Percentiles rank a stretch among this genome's conserved stretches.
Conservation (phyloP, 257 asterid species). For the Eustoma russellianum region DNA sequence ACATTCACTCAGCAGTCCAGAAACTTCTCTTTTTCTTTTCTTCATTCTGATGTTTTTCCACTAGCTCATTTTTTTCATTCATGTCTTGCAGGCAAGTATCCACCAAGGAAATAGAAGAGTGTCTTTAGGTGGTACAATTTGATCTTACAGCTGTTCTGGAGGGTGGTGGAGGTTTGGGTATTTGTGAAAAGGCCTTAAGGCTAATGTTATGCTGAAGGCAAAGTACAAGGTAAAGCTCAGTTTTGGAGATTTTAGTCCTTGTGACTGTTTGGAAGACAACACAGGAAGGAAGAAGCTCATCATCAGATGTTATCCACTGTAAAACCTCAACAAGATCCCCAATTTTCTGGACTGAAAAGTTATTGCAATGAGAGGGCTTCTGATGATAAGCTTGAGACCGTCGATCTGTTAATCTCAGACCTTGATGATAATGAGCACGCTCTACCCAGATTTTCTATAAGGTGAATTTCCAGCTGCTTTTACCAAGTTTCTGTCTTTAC, state of each 20-base stretch:
- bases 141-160: slow-evolving; percentile 7
- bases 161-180: slow-evolving; percentile 17
- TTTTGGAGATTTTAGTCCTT: slow-evolving; percentile 38
- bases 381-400: slow-evolving; percentile 25
- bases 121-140: slow-evolving; percentile 27
- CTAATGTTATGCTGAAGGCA: slow-evolving; percentile 67
- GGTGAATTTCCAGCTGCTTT: slow-evolving; percentile 30
- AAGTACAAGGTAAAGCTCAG: slow-evolving; percentile 29
- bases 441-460: slow-evolving; percentile 69
- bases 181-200: slow-evolving; percentile 26
- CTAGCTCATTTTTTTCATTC: slow-evolving; percentile 13
- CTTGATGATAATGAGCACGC: slow-evolving; percentile 43
- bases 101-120: slow-evolving; percentile 17
- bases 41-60: slow-evolving; percentile 11
- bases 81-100: slow-evolving; percentile 16
- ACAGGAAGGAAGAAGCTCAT: slow-evolving; percentile 53
- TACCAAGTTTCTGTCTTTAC: slow-evolving; percentile 1
- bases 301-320: slow-evolving; percentile 98
- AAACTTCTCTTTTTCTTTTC: slow-evolving; percentile 5
- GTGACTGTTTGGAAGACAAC: slow-evolving; percentile 82
- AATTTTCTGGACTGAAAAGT: slow-evolving; percentile 1
- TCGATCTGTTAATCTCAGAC: slow-evolving; percentile 65
- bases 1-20: slow-evolving; percentile 39
- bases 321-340: slow-evolving; percentile 81
- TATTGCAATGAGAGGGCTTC: slow-evolving; percentile 31